Conservation (phyloP, 495 filamentous ascomycete species). For the Penicillium coffeae region DNA sequence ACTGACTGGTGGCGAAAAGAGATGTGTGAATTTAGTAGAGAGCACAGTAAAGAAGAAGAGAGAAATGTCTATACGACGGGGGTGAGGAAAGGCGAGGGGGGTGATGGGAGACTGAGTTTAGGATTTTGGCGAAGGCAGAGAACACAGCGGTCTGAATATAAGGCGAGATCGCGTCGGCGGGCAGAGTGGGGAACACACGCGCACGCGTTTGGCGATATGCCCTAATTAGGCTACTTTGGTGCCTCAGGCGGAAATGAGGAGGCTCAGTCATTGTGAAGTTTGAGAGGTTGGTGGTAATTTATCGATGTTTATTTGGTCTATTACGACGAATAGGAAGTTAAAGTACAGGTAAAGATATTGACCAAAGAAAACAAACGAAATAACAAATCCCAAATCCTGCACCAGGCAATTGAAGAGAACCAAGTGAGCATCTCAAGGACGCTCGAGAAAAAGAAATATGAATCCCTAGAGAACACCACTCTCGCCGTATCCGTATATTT, state of each 20-base stretch:
- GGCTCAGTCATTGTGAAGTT: neutral
- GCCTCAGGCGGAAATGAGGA: slow-evolving; percentile 8
- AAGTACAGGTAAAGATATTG: neutral
- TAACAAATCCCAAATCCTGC: slow-evolving; percentile 1
- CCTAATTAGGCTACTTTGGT: slow-evolving; percentile 25
- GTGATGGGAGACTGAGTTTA: slow-evolving; percentile 5
- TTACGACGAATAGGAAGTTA: neutral
- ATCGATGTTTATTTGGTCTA: neutral
- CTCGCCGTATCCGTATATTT: slow-evolving; percentile 38
- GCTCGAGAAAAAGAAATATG: slow-evolving; percentile 2
- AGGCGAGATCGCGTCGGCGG: slow-evolving; percentile 34
- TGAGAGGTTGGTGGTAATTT: neutral
- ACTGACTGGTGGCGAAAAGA: slow-evolving; percentile 36
- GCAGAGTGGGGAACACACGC: slow-evolving; percentile 34
- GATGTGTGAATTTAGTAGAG: neutral
- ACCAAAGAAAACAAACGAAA: neutral
- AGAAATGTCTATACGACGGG: neutral
- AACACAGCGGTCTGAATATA: slow-evolving; percentile 20
- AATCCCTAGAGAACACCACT: slow-evolving; percentile 25
- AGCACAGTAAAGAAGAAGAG: neutral
- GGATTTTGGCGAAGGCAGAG: slow-evolving; percentile 19
- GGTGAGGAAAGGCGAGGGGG: neutral
- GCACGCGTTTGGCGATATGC: slow-evolving; percentile 38
- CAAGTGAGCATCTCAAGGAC: slow-evolving; percentile 3
- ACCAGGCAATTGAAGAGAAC: slow-evolving; percentile 8